phyloP scores from a whole-genome alignment of 352 stramenopile species.

The Phytopythium mirpurense region DNA sequence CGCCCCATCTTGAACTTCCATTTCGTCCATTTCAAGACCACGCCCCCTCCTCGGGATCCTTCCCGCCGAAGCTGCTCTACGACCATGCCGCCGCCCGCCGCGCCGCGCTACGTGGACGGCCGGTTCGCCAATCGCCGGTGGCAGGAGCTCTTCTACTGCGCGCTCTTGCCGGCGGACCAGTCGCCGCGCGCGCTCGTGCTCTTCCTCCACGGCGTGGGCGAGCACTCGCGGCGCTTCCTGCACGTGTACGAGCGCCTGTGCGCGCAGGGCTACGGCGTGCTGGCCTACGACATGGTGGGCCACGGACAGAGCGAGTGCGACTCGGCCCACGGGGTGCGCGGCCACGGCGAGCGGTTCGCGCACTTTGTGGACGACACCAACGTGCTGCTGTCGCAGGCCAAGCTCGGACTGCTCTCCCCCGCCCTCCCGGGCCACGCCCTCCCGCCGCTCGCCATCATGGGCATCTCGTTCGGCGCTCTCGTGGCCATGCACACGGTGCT shows the following conservation, averaged over 20 bases:
- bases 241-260: constrained; percentile 49
- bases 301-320: constrained; percentile 58
- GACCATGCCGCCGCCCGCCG: no score
- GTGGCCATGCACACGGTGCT: constrained; percentile 56
- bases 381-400: constrained; percentile 40
- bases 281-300: constrained; percentile 58
- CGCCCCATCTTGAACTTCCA: no score
- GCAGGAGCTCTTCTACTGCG: constrained; percentile 55
- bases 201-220: constrained; percentile 62
- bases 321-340: constrained; percentile 17
- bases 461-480: constrained; percentile 62
- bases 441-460: constrained; percentile 47
- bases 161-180: constrained; percentile 33
- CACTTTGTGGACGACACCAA: constrained; percentile 74
- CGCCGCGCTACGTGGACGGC: constrained; percentile 22
- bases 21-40: no score
- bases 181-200: constrained; percentile 43
- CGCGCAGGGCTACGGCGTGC: constrained; percentile 34
- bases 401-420: constrained; percentile 18
- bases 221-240: constrained; percentile 58
- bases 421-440: background rate
- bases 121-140: constrained; percentile 36
- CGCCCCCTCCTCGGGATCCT: no score
- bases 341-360: constrained; percentile 44
- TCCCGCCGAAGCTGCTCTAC: no score